These are phyloP conservation scores for Crocinoboletus sp. DNA, from an alignment of 1,284 basidiomycete species.

Conservation along the genomic window DNA sequence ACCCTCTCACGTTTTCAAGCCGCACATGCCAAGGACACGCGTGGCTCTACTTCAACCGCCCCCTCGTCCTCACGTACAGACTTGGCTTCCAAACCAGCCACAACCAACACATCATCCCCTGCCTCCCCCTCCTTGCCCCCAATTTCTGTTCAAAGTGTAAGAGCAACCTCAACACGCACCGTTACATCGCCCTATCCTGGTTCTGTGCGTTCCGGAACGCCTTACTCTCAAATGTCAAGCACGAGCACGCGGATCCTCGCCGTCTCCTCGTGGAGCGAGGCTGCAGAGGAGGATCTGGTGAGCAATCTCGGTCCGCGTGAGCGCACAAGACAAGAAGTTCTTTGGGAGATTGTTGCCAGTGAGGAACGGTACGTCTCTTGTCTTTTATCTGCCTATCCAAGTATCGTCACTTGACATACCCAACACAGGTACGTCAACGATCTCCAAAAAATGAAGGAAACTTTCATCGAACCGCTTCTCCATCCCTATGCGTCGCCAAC, in stretches of 20 bases:
- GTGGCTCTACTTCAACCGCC: constrained; percentile 59
- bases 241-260: constrained; percentile 68
- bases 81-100: constrained; percentile 34
- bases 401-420: constrained; percentile 11
- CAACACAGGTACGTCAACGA: constrained; percentile 82
- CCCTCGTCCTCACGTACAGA: constrained; percentile 54
- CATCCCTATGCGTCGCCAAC: constrained; percentile 64
- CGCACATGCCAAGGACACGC: constrained; percentile 59
- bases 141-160: constrained; percentile 29
- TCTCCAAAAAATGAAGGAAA: constrained; percentile 86
- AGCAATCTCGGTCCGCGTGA: constrained; percentile 91
- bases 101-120: constrained; percentile 37
- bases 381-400: constrained; percentile 13
- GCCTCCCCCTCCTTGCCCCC: constrained; percentile 45
- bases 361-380: constrained; percentile 77
- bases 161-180: constrained; percentile 57
- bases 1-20: constrained; percentile 71
- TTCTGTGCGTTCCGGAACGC: constrained; percentile 72
- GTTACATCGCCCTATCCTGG: constrained; percentile 55
- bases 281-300: constrained; percentile 93
- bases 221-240: constrained; percentile 71
- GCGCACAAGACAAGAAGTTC: constrained; percentile 92
- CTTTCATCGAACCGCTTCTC: constrained; percentile 87
- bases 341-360: constrained; percentile 97
- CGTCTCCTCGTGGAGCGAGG: constrained; percentile 92